Evolutionary conservation across 2,329 filamentous ascomycete species (phyloP).

Genomic region (Neonectria coccinea): DNA sequence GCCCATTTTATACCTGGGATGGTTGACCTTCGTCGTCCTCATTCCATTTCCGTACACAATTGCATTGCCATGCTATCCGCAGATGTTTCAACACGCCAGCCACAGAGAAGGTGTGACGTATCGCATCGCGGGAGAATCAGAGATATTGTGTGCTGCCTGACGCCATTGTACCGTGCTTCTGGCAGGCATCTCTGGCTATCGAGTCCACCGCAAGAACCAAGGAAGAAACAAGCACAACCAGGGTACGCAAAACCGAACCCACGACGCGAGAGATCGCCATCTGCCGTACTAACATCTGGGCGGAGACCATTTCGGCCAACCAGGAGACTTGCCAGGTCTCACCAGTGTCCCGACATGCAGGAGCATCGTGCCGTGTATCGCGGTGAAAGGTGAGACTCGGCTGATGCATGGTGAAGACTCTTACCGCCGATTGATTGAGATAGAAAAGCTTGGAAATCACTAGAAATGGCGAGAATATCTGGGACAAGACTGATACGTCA

Average conservation of each 20-base stretch:
- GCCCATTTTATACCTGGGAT: neutral
- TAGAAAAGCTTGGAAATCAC: neutral
- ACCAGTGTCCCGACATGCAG: neutral
- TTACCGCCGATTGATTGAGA: neutral
- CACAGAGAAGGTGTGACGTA: neutral
- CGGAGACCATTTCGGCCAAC: neutral
- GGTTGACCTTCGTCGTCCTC: neutral
- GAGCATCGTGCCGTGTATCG: neutral
- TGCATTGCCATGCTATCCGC: neutral
- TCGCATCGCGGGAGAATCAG: neutral
- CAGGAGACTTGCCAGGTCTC: neutral
- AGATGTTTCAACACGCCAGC: neutral
- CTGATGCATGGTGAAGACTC: neutral
- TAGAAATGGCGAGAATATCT: neutral
- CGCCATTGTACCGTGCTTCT: neutral
- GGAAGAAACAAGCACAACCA: too few species aligned
- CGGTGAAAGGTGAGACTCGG: neutral
- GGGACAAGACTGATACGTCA: neutral
- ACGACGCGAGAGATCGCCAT: neutral
- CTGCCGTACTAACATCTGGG: neutral
- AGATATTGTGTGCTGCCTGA: neutral
- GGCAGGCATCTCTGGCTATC: neutral
- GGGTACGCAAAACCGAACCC: neutral
- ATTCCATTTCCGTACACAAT: neutral
- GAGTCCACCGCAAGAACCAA: too few species aligned